Evolutionary conservation across 2,329 filamentous ascomycete genomes (phyloP).

Genomic region (Colletotrichum gloeosporioides): DNA sequence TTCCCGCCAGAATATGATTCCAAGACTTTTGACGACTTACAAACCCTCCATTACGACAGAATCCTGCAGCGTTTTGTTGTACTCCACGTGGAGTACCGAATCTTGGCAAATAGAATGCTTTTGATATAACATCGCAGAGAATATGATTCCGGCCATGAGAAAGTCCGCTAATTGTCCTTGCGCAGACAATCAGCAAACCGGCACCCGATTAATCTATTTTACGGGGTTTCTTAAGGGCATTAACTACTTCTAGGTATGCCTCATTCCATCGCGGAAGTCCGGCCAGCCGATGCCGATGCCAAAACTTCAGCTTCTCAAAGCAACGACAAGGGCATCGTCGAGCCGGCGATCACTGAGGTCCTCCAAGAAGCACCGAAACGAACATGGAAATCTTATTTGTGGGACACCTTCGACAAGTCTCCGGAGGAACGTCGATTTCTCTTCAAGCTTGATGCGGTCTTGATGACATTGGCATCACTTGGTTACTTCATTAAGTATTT

Average conservation of each 20-base stretch:
- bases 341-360: not conserved
- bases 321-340: not conserved
- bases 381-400: conserved; percentile 52
- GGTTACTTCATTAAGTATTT: conserved; percentile 29
- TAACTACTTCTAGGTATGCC: not conserved
- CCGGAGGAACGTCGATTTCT: conserved; percentile 44
- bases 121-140: not conserved
- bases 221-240: not conserved
- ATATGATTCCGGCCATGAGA: not conserved
- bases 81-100: not conserved
- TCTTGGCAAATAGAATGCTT: not conserved
- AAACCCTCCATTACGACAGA: not conserved
- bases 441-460: conserved; percentile 45
- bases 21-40: conserved; percentile 7
- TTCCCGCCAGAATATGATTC: not conserved
- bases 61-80: not conserved
- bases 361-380: conserved; percentile 34
- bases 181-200: not conserved
- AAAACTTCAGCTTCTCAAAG: not conserved
- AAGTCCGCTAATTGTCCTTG: not conserved
- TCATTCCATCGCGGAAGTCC: not conserved
- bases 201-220: not conserved
- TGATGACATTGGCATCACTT: conserved; percentile 36
- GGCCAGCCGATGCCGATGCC: not conserved
- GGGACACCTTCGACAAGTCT: conserved; percentile 51